A percentile compares a stretch with the other conserved stretches of the same genome.
Evolutionary conservation across 2,329 filamentous ascomycete genomes (phyloP).

Genomic region (Penicillium sp.): DNA sequence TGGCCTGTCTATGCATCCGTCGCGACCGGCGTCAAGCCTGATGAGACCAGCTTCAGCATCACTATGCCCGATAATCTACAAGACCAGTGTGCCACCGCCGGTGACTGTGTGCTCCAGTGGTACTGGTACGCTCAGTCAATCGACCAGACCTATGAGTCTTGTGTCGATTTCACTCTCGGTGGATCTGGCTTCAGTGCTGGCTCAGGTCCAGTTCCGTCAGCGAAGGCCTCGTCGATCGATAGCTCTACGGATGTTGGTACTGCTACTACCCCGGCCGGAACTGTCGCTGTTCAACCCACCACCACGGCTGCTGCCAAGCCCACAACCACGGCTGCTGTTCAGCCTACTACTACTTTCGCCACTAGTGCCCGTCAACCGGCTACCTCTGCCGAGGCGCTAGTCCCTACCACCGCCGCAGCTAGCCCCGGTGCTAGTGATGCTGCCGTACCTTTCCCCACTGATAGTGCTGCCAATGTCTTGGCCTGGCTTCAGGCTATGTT

Average conservation of each 20-base stretch:
- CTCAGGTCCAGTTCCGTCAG: constrained; percentile 1
- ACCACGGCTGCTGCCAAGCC: constrained; percentile 1
- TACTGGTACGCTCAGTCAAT: constrained; percentile 36
- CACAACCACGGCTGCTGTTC: not conserved
- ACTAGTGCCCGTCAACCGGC: constrained; percentile 15
- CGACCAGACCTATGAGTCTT: constrained; percentile 38
- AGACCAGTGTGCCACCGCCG: constrained; percentile 27
- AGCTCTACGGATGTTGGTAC: not conserved
- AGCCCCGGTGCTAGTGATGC: not conserved
- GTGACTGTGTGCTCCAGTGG: constrained; percentile 37
- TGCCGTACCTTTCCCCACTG: constrained; percentile 13
- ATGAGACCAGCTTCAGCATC: constrained; percentile 32
- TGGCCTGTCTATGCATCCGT: constrained; percentile 34
- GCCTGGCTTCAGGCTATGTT: constrained; percentile 15
- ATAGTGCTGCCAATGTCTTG: constrained; percentile 14
- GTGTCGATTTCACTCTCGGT: constrained; percentile 33
- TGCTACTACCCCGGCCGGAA: not conserved
- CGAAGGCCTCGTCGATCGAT: not conserved
- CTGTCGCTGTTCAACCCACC: not conserved
- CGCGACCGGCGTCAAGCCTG: constrained; percentile 25
- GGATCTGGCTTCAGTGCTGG: constrained; percentile 17
- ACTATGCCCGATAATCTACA: constrained; percentile 32
- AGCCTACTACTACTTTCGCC: constrained; percentile 18
- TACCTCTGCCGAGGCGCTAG: not conserved
- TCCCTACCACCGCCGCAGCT: not conserved